Conservation (phyloP, 345 rosid genomes). For the Excoecaria cochinchinensis region DNA sequence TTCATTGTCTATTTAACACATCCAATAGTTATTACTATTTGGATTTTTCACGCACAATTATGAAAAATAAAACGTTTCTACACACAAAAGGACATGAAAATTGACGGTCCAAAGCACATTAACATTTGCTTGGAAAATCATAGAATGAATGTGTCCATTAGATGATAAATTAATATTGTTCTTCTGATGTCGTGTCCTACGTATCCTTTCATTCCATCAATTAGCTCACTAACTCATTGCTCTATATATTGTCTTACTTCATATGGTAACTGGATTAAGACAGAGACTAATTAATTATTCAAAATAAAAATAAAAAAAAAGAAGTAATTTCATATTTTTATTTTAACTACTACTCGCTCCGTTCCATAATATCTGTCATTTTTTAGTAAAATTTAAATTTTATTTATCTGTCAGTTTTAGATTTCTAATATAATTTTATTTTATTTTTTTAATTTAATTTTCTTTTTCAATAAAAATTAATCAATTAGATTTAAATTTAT, state of each 20-base stretch:
- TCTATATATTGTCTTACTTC: neutral
- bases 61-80: neutral
- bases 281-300: neutral
- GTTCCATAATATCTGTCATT: too few relatives aligned
- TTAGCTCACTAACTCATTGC: neutral
- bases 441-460: too few relatives aligned
- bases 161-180: neutral
- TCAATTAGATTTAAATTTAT: too few relatives aligned
- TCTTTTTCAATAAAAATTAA: too few relatives aligned
- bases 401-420: too few relatives aligned
- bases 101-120: neutral
- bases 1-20: conserved; percentile 1
- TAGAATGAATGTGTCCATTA: neutral
- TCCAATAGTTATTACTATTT: neutral
- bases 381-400: too few relatives aligned
- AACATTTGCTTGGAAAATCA: neutral
- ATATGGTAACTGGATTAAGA: neutral
- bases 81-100: neutral
- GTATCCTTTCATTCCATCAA: neutral
- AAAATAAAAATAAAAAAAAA: neutral
- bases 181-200: neutral
- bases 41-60: neutral
- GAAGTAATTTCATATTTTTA: too few relatives aligned
- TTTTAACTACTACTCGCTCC: too few relatives aligned
- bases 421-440: too few relatives aligned